Percentiles rank a stretch among this genome's conserved stretches.
phyloP scores from a whole-genome alignment of 2,329 filamentous ascomycete genomes.

The Geosmithia putterillii region DNA sequence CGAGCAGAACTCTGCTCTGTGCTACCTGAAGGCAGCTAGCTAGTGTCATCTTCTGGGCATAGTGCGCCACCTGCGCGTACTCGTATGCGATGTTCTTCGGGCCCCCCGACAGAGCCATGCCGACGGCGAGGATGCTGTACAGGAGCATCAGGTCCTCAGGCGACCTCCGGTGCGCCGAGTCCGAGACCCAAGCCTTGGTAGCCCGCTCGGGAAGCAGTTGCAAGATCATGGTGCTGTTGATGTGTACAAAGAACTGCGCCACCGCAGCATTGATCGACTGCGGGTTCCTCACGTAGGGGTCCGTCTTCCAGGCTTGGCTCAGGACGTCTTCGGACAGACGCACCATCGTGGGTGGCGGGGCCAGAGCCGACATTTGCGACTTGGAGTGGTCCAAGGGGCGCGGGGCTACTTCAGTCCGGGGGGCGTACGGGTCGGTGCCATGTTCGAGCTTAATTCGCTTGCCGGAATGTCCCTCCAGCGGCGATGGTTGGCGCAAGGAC shows the following conservation, averaged over 20 bases:
- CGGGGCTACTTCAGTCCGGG: conserved; percentile 16
- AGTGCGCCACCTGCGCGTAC: conserved; percentile 40
- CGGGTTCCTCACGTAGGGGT: conserved; percentile 32
- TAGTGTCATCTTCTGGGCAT: conserved; percentile 28
- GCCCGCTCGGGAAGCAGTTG: conserved; percentile 26
- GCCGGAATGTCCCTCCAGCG: conserved; percentile 21
- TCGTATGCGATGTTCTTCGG: conserved; percentile 22
- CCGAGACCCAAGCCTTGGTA: conserved; percentile 24
- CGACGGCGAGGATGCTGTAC: conserved; percentile 29
- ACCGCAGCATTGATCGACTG: conserved; percentile 24
- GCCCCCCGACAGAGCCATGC: conserved; percentile 24
- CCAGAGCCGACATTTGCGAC: conserved; percentile 22
- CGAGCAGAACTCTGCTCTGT: conserved; percentile 54
- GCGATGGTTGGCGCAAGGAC: conserved; percentile 17
- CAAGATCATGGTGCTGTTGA: conserved; percentile 26
- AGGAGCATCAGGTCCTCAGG: conserved; percentile 32
- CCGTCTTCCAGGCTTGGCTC: conserved; percentile 34
- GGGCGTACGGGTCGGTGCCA: conserved; percentile 25
- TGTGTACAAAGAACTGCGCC: conserved; percentile 27
- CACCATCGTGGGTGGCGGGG: conserved; percentile 24
- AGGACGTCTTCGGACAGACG: conserved; percentile 36
- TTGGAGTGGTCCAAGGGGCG: conserved; percentile 24
- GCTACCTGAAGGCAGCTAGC: conserved; percentile 43
- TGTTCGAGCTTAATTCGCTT: conserved; percentile 38
- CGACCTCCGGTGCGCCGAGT: conserved; percentile 20